Evolutionary conservation across 257 asterid genomes (phyloP).

Genomic region (Przewalskia tangutica): DNA sequence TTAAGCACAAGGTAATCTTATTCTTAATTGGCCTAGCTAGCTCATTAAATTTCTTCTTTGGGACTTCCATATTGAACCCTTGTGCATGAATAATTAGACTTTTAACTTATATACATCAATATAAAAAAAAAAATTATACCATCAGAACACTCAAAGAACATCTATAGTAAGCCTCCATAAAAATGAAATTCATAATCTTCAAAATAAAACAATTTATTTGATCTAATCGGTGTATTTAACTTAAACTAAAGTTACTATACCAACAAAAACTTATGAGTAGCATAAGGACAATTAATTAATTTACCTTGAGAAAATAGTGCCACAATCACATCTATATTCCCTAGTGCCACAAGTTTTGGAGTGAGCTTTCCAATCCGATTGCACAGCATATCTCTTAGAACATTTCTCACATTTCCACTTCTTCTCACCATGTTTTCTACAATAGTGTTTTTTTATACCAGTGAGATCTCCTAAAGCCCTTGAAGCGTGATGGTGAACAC

Average conservation of each 20-base stretch:
- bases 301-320: conserved; percentile 80
- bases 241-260: no score
- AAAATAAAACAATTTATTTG: background rate
- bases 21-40: background rate
- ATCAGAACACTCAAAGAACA: background rate
- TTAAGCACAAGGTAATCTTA: background rate
- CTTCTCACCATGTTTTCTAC: conserved; percentile 91
- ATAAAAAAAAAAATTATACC: no score
- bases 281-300: background rate
- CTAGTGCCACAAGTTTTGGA: conserved; percentile 88
- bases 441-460: conserved; percentile 84
- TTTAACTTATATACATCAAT: background rate
- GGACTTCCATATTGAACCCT: background rate
- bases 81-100: background rate
- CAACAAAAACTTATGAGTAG: no score
- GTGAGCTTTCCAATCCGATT: conserved; percentile 93
- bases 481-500: conserved; percentile 73
- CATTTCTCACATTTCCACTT: conserved; percentile 96
- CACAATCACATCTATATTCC: conserved; percentile 89
- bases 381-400: conserved; percentile 76
- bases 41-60: background rate
- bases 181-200: background rate
- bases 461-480: conserved; percentile 92
- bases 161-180: background rate
- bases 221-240: no score